A percentile compares a stretch with the other conserved stretches of the same genome.
Conservation (phyloP, 1,139 yeast species). For the Hemisphaericaspora xylofermentans region DNA sequence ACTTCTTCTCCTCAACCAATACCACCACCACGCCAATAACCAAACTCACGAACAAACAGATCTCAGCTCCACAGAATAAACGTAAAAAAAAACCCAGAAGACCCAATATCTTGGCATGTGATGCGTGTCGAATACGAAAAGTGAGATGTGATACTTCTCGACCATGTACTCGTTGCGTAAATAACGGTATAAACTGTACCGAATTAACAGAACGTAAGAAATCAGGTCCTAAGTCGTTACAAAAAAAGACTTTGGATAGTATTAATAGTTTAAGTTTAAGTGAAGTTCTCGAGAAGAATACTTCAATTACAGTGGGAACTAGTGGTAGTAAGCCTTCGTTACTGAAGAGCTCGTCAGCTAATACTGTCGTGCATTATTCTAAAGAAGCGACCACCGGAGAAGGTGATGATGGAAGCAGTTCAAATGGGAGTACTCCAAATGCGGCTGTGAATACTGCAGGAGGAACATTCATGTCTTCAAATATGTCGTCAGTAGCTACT, state of each 20-base stretch:
- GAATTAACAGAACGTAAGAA: slow-evolving; percentile 38
- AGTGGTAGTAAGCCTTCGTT: too few species aligned
- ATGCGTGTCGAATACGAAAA: slow-evolving; percentile 46
- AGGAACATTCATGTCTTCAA: neutral
- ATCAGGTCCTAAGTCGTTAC: slow-evolving; percentile 44
- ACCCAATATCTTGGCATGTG: slow-evolving; percentile 36
- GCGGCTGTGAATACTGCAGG: too few species aligned
- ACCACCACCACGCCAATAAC: slow-evolving; percentile 8
- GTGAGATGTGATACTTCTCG: slow-evolving; percentile 40
- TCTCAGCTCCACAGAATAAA: slow-evolving; percentile 7
- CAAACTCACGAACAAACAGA: slow-evolving; percentile 15
- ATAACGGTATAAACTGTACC: slow-evolving; percentile 39
- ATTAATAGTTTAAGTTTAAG: slow-evolving; percentile 29
- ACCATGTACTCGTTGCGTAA: slow-evolving; percentile 42
- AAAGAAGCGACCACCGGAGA: slow-evolving; percentile 8
- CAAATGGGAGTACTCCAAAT: slow-evolving; percentile 1
- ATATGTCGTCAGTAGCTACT: neutral
- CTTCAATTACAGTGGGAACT: neutral
- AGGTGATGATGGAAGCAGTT: neutral
- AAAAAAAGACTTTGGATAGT: slow-evolving; percentile 36
- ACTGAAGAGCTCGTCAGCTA: slow-evolving; percentile 5
- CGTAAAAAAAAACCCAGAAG: slow-evolving; percentile 21
- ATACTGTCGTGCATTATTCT: slow-evolving; percentile 7
- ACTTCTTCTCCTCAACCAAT: slow-evolving; percentile 8
- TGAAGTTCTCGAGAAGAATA: slow-evolving; percentile 16